Percentiles rank a stretch among this genome's conserved stretches.
These are phyloP conservation scores for Trichosanthes truncata DNA, from an alignment of 306 rosid genomes.

Conservation along the genomic window DNA sequence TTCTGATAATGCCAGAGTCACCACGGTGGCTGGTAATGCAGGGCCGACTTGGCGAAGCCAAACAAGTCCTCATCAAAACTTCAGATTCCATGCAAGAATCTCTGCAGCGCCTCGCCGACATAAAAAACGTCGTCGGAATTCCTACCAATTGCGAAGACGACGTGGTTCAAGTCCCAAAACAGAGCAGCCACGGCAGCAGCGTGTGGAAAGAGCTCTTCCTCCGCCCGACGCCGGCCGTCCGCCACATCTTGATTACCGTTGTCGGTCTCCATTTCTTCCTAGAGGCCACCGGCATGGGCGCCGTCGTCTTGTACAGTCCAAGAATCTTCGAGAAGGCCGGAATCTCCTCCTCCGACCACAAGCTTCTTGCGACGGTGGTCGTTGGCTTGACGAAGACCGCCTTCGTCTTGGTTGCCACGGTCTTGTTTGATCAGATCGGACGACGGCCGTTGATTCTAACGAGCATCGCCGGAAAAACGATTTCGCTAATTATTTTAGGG, in stretches of 20 bases:
- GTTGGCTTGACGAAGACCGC: slow-evolving; percentile 51
- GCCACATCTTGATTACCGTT: slow-evolving; percentile 45
- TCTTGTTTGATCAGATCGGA: slow-evolving; percentile 44
- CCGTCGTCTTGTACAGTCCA: slow-evolving; percentile 72
- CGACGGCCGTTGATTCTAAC: slow-evolving; percentile 54
- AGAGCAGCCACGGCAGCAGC: slow-evolving; percentile 27
- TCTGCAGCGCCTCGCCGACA: slow-evolving; percentile 35
- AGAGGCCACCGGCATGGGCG: slow-evolving; percentile 56
- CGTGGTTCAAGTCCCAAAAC: slow-evolving; percentile 26
- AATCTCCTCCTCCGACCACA: background rate
- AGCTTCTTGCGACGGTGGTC: slow-evolving; percentile 55
- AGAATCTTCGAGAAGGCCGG: slow-evolving; percentile 60
- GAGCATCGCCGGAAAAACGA: slow-evolving; percentile 45
- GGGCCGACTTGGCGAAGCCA: slow-evolving; percentile 71
- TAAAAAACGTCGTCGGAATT: slow-evolving; percentile 60
- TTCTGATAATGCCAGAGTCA: slow-evolving; percentile 67
- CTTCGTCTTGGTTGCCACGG: slow-evolving; percentile 59
- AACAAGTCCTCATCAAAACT: slow-evolving; percentile 43
- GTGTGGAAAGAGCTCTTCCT: slow-evolving; percentile 66
- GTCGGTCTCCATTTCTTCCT: slow-evolving; percentile 70
- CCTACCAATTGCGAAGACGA: slow-evolving; percentile 47
- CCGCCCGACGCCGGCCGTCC: slow-evolving; percentile 51
- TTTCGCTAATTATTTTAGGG: slow-evolving; percentile 31
- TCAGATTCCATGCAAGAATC: slow-evolving; percentile 60
- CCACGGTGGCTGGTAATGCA: slow-evolving; percentile 84